Conservation (phyloP, 345 rosid species). For the Eucalyptus cloeziana region DNA sequence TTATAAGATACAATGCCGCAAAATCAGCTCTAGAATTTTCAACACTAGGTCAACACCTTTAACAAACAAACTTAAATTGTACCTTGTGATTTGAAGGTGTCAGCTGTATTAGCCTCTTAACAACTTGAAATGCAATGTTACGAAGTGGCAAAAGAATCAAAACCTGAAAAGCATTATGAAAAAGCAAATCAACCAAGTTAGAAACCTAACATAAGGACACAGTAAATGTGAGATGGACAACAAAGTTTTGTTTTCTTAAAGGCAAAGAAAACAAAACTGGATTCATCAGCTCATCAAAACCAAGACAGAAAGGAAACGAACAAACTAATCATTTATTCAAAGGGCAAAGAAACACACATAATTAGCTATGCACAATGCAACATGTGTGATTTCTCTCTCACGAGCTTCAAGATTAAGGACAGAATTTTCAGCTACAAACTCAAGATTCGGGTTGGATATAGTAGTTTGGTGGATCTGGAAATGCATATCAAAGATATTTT, state of each 20-base stretch:
- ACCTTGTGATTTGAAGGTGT: slow-evolving; percentile 72
- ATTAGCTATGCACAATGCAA: not conserved
- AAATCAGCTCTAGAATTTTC: not conserved
- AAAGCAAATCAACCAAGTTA: not conserved
- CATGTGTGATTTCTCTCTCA: not conserved
- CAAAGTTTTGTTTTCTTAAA: not conserved
- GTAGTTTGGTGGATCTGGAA: not conserved
- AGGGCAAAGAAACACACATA: not conserved
- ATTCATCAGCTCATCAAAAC: not conserved
- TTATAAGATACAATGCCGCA: not conserved
- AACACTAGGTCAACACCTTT: not conserved
- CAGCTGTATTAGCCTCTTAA: slow-evolving; percentile 68
- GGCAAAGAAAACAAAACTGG: not conserved
- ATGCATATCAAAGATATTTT: not conserved
- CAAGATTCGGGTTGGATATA: not conserved
- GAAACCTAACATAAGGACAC: not conserved
- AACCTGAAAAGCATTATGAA: slow-evolving; percentile 32
- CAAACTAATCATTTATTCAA: not conserved
- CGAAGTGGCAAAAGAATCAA: slow-evolving; percentile 70
- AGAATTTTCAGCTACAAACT: not conserved
- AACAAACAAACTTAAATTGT: not conserved
- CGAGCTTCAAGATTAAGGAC: not conserved
- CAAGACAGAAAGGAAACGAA: not conserved
- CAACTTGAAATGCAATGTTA: slow-evolving; percentile 53
- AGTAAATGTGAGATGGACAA: not conserved